phyloP scores from a whole-genome alignment of 768 basidiomycete species.

The Termitomyces sp. region DNA sequence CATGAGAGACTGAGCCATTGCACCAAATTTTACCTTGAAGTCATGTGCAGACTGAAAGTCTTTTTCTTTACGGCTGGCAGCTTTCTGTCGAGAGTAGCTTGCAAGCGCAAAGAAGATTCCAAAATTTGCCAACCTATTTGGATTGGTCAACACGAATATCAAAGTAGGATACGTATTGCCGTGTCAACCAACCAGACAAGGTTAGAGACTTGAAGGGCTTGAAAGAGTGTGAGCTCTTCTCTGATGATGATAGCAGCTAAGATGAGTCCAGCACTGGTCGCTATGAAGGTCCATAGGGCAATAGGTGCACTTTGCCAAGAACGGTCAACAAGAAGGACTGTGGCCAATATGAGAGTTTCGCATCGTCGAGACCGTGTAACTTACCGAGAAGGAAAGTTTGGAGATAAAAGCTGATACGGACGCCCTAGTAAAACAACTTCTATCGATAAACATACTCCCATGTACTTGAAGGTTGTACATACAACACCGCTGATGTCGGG shows the following conservation, averaged over 20 bases:
- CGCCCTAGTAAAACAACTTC: slow-evolving; percentile 23
- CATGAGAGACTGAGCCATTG: slow-evolving; percentile 33
- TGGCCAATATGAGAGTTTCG: neutral
- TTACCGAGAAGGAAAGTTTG: slow-evolving; percentile 23
- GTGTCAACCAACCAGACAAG: slow-evolving; percentile 31
- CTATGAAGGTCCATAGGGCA: slow-evolving; percentile 40
- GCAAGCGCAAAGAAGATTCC: slow-evolving; percentile 37
- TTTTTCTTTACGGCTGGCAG: slow-evolving; percentile 14
- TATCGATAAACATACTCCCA: neutral
- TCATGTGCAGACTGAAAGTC: slow-evolving; percentile 15
- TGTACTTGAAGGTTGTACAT: neutral
- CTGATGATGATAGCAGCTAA: slow-evolving; percentile 33
- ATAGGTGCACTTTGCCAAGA: slow-evolving; percentile 36
- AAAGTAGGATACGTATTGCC: neutral
- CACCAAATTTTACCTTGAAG: slow-evolving; percentile 33
- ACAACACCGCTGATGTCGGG: slow-evolving; percentile 33
- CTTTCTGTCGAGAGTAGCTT: slow-evolving; percentile 35
- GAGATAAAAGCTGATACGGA: slow-evolving; percentile 29
- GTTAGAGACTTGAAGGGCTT: slow-evolving; percentile 38
- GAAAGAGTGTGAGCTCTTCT: slow-evolving; percentile 30
- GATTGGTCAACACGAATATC: neutral
- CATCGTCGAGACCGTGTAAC: neutral
- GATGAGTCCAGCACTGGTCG: slow-evolving; percentile 35
- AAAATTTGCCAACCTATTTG: slow-evolving; percentile 37
- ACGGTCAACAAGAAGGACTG: slow-evolving; percentile 37